Evolutionary conservation across 2,329 filamentous ascomycete genomes (phyloP).

Genomic region (Claviceps pazoutovae): DNA sequence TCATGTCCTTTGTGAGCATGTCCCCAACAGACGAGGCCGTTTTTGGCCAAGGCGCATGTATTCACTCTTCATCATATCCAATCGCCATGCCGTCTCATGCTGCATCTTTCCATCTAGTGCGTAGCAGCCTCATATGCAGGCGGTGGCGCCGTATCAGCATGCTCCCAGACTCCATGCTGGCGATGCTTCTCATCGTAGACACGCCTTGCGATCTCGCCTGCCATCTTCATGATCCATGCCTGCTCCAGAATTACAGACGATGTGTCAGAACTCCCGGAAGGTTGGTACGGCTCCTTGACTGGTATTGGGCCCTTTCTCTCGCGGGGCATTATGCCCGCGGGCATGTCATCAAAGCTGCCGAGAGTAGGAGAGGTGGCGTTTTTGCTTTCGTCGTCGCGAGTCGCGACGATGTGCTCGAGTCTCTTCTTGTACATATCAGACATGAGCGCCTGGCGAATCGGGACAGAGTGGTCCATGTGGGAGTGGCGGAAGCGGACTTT

Average conservation of each 20-base stretch:
- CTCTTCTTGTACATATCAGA: constrained; percentile 12
- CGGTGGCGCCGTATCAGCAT: constrained; percentile 43
- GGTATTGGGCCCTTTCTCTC: constrained; percentile 16
- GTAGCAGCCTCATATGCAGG: constrained; percentile 45
- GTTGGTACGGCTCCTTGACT: constrained; percentile 16
- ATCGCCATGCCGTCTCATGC: too few species aligned
- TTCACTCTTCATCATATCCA: too few species aligned
- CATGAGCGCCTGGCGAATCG: constrained; percentile 12
- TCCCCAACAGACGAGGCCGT: too few species aligned
- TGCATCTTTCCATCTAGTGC: background rate
- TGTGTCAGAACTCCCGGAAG: constrained; percentile 27
- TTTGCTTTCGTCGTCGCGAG: constrained; percentile 9
- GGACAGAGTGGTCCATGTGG: constrained; percentile 8
- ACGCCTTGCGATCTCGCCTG: constrained; percentile 73
- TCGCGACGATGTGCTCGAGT: constrained; percentile 12
- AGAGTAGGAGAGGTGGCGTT: constrained; percentile 5
- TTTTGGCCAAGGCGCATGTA: too few species aligned
- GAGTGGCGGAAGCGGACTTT: constrained; percentile 28
- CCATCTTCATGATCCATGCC: constrained; percentile 87
- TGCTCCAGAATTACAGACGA: constrained; percentile 56
- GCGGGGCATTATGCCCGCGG: constrained; percentile 13
- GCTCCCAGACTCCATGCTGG: constrained; percentile 25
- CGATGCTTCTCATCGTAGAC: constrained; percentile 74
- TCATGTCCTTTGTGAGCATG: too few species aligned
- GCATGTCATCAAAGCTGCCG: background rate